Conservation (phyloP, 2,329 filamentous ascomycete genomes). For the Botryotinia calthae region DNA sequence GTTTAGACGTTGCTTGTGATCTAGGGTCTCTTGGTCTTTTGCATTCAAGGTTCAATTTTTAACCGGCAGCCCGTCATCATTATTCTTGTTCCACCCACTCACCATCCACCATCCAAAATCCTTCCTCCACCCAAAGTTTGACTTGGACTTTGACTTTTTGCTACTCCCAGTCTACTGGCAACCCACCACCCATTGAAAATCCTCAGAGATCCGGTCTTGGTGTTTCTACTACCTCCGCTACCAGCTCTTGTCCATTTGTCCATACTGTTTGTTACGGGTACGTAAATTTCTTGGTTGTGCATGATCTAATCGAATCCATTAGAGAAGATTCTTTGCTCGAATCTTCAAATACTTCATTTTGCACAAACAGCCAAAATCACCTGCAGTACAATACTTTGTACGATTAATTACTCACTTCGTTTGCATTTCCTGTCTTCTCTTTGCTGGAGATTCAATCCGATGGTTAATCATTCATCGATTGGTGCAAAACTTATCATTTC, state of each 20-base stretch:
- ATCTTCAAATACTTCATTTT: not conserved
- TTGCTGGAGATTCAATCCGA: not conserved
- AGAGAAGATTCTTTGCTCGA: not conserved
- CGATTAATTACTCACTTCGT: not conserved
- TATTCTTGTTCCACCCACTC: not conserved
- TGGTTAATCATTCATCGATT: conserved; percentile 5
- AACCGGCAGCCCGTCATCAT: conserved; percentile 3
- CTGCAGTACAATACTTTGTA: not conserved
- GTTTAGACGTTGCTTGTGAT: not conserved
- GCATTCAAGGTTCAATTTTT: not conserved
- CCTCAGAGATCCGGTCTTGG: not conserved
- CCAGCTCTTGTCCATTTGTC: not conserved
- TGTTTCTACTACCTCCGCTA: not conserved
- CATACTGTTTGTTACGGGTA: not conserved
- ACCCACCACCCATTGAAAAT: not conserved
- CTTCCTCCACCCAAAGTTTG: not conserved
- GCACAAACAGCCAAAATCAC: not conserved
- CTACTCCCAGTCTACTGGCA: not conserved
- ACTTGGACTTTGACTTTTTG: not conserved
- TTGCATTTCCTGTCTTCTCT: not conserved
- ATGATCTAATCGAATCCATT: not conserved
- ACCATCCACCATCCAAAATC: not conserved
- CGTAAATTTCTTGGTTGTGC: conserved; percentile 1
- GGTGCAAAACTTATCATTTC: conserved; percentile 13
- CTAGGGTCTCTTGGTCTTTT: not conserved